These are phyloP conservation scores for Russula olivacea DNA, from an alignment of 768 basidiomycete genomes.

Conservation along the genomic window DNA sequence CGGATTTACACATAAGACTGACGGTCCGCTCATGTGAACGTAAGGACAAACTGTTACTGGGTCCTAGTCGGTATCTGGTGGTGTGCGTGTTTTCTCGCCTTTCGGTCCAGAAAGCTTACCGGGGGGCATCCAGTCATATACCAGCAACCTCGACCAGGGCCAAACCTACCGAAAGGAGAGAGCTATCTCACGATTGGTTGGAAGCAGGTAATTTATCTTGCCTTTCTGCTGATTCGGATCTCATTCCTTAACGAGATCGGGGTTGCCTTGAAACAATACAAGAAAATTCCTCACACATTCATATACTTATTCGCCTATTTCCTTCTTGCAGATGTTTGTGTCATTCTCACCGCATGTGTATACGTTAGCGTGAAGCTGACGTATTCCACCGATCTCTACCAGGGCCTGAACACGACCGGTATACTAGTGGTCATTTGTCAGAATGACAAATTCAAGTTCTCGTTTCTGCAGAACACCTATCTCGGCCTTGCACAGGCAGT, in stretches of 20 bases:
- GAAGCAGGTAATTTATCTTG: conserved; percentile 54
- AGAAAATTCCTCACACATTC: conserved; percentile 75
- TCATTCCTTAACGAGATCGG: conserved; percentile 50
- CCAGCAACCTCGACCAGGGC: conserved; percentile 80
- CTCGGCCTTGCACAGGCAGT: conserved; percentile 70
- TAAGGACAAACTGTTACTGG: conserved; percentile 68
- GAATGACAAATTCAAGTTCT: conserved; percentile 75
- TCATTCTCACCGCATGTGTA: too few relatives aligned
- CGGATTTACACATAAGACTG: too few relatives aligned
- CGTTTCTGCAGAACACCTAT: conserved; percentile 77
- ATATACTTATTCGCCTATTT: conserved; percentile 72
- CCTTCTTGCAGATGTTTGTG: conserved; percentile 66
- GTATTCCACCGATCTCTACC: not conserved
- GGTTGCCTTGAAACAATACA: conserved; percentile 68
- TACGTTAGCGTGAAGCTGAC: not conserved
- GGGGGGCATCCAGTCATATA: conserved; percentile 53
- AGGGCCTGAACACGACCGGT: conserved; percentile 79
- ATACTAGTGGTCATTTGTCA: conserved; percentile 73
- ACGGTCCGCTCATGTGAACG: not conserved
- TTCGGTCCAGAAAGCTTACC: not conserved
- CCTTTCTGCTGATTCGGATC: not conserved
- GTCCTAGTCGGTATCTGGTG: conserved; percentile 81
- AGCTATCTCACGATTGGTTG: conserved; percentile 77
- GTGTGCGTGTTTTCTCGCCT: conserved; percentile 46
- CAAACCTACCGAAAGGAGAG: conserved; percentile 69